These are phyloP conservation scores for Elsinoe perseae DNA, from an alignment of 2,329 filamentous ascomycete genomes.

Conservation along the genomic window DNA sequence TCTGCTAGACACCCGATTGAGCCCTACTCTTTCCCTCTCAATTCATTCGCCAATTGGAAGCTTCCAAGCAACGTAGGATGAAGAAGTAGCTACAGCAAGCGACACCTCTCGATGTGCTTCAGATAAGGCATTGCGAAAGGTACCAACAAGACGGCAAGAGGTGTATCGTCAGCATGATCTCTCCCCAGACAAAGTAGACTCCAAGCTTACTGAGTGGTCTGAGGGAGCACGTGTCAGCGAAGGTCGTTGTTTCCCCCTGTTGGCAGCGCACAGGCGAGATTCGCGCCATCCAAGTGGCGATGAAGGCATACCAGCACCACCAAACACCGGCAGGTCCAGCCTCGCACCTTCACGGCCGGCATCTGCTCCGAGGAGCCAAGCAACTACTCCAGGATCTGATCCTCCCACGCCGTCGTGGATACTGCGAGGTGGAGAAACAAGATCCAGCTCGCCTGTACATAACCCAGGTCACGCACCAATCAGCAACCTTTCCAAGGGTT, in stretches of 20 bases:
- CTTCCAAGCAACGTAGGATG: conserved; percentile 13
- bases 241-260: neutral
- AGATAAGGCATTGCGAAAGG: neutral
- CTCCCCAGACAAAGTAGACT: conserved; percentile 9
- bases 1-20: conserved; percentile 4
- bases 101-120: neutral
- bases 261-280: neutral
- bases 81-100: neutral
- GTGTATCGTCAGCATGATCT: neutral
- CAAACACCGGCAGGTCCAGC: conserved; percentile 10
- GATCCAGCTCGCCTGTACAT: neutral
- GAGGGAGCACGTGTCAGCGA: neutral
- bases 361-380: conserved; percentile 3
- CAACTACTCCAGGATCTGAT: neutral
- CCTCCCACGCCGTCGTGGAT: neutral
- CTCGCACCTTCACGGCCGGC: neutral
- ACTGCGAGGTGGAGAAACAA: neutral
- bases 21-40: neutral
- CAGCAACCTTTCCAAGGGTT: neutral
- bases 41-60: conserved; percentile 1
- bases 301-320: conserved; percentile 11
- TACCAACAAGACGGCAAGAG: neutral
- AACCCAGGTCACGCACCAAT: neutral
- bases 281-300: conserved; percentile 12
- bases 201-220: conserved; percentile 8